phyloP scores from a whole-genome alignment of 305 asterid species.

The Fraxinus xanthoxyloides region DNA sequence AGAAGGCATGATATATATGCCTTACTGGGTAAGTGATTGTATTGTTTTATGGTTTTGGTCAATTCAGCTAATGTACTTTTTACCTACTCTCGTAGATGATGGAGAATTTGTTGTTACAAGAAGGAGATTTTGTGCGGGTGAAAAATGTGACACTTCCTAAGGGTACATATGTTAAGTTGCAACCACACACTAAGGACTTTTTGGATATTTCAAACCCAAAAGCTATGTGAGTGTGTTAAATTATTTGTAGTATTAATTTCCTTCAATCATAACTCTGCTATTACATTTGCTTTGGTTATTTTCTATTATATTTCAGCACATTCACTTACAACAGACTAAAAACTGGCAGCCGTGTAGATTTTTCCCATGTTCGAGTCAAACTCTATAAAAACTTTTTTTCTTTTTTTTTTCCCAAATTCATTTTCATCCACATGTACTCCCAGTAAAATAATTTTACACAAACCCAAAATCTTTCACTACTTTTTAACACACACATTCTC shows the following conservation, averaged over 20 bases:
- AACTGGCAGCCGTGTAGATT: background rate
- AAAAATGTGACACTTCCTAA: conserved; percentile 90
- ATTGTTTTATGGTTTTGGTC: conserved; percentile 1
- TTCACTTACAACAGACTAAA: background rate
- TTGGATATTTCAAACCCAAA: conserved; percentile 97
- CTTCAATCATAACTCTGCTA: background rate
- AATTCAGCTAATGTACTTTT: conserved; percentile 8
- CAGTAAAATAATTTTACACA: too few relatives aligned
- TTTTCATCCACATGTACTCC: too few relatives aligned
- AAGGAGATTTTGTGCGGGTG: conserved; percentile 82
- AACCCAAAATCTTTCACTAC: too few relatives aligned
- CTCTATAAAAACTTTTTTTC: too few relatives aligned
- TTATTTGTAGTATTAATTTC: background rate
- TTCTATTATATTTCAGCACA: background rate
- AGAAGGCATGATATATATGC: conserved; percentile 99
- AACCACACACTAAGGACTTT: conserved; percentile 96
- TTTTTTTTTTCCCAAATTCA: too few relatives aligned
- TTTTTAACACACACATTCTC: too few relatives aligned
- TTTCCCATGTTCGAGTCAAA: background rate
- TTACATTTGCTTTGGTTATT: background rate
- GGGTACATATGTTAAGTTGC: conserved; percentile 92
- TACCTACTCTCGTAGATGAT: conserved; percentile 67
- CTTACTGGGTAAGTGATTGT: conserved; percentile 75
- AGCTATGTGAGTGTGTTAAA: conserved; percentile 78
- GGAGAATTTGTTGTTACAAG: conserved; percentile 92